Evolutionary conservation across 176 grass and related monocot species (phyloP).

Genomic region (Zizania latifolia): DNA sequence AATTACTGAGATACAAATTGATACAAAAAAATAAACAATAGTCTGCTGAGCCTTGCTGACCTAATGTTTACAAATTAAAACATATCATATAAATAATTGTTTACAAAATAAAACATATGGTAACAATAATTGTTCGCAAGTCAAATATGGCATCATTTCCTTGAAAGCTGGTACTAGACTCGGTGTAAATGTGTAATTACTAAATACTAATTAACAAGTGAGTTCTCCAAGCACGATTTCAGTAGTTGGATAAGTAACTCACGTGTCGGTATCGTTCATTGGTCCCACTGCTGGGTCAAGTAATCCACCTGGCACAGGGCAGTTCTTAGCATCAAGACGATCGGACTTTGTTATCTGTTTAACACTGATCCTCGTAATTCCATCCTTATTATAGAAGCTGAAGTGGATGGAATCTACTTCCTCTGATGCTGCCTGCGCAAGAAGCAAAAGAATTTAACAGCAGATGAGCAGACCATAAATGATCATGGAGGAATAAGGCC

Average conservation of each 20-base stretch:
- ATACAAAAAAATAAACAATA: background rate
- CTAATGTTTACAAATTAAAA: background rate
- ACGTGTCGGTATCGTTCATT: slow-evolving; percentile 52
- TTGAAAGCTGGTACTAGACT: background rate
- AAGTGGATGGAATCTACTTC: slow-evolving; percentile 71
- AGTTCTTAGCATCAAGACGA: slow-evolving; percentile 55
- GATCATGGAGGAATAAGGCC: background rate
- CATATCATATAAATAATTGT: background rate
- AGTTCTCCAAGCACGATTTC: background rate
- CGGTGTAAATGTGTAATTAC: background rate
- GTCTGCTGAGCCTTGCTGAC: background rate
- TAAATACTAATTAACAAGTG: too few relatives aligned
- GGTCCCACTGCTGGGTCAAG: slow-evolving; percentile 85
- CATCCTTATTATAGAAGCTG: slow-evolving; percentile 62
- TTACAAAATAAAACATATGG: too few relatives aligned
- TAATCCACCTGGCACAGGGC: slow-evolving; percentile 64
- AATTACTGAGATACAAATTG: background rate
- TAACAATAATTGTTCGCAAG: background rate
- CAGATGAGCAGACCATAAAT: background rate
- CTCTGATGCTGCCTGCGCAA: slow-evolving; percentile 56
- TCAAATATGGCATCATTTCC: background rate
- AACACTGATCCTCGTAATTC: slow-evolving; percentile 60
- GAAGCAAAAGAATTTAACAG: background rate
- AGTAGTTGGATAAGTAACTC: slow-evolving; percentile 33
- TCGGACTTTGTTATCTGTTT: slow-evolving; percentile 61